A percentile compares a stretch with the other conserved stretches of the same genome.
These are phyloP conservation scores for Cutaneotrichosporon arboriforme DNA, from an alignment of 1,284 basidiomycete species.

Conservation along the genomic window DNA sequence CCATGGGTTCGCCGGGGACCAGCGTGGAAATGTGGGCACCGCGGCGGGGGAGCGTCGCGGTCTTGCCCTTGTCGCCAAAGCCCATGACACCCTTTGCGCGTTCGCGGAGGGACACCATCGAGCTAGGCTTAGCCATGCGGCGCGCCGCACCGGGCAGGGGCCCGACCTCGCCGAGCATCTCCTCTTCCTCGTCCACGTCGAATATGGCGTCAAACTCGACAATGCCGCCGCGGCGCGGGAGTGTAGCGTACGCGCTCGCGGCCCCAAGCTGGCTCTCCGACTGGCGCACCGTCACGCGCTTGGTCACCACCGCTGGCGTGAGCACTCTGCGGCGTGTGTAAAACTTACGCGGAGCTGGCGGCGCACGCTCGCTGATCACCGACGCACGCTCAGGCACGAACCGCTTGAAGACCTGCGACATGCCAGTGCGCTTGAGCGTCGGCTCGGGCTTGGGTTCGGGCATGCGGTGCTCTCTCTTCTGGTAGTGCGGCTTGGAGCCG, in stretches of 20 bases:
- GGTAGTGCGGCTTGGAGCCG: neutral
- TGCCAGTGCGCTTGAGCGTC: conserved; percentile 23
- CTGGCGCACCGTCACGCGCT: conserved; percentile 22
- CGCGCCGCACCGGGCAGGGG: neutral
- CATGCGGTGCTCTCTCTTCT: neutral
- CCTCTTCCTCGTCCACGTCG: neutral
- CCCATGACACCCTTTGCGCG: conserved; percentile 26
- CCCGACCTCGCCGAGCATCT: neutral
- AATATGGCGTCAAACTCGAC: neutral
- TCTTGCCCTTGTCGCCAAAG: conserved; percentile 10
- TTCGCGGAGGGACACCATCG: conserved; percentile 34
- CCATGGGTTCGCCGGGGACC: neutral
- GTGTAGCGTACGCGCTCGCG: neutral
- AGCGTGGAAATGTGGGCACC: neutral
- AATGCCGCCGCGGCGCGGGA: neutral
- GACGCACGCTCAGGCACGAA: neutral
- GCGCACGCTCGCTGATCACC: neutral
- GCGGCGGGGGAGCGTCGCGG: conserved; percentile 1
- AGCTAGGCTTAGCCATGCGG: neutral
- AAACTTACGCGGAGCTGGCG: neutral
- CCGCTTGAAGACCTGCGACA: conserved; percentile 10
- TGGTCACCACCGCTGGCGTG: conserved; percentile 5
- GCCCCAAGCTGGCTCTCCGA: conserved; percentile 37
- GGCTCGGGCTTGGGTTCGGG: neutral
- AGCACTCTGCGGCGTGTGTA: neutral